Conservation (phyloP, 805 yeast genomes). For the Zygoascus ofunaensis region DNA sequence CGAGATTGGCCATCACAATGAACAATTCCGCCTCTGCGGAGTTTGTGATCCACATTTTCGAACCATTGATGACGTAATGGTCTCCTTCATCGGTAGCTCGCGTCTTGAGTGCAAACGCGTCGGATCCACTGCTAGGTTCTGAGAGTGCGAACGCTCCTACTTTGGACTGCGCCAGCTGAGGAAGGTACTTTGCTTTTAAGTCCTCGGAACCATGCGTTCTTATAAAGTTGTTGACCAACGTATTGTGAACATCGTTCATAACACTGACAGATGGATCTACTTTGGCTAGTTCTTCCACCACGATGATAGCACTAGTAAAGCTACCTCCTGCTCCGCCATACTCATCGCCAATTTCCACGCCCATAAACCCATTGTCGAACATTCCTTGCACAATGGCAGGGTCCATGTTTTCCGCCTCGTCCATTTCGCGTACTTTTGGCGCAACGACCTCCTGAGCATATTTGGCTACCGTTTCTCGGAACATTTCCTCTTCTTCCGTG, state of each 20-base stretch:
- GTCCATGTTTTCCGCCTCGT: conserved; percentile 31
- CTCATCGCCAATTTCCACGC: conserved; percentile 39
- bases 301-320: conserved; percentile 37
- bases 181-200: conserved; percentile 33
- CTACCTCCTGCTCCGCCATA: conserved; percentile 38
- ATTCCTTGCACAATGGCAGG: conserved; percentile 24
- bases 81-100: conserved; percentile 31
- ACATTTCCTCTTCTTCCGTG: conserved; percentile 36
- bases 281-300: conserved; percentile 37
- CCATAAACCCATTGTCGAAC: conserved; percentile 37
- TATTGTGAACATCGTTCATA: conserved; percentile 38
- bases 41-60: conserved; percentile 41
- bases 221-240: conserved; percentile 35
- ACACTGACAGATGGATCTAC: conserved; percentile 36
- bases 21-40: conserved; percentile 36
- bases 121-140: conserved; percentile 36
- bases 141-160: conserved; percentile 35
- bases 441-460: conserved; percentile 33
- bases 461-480: conserved; percentile 32
- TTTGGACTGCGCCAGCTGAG: conserved; percentile 28
- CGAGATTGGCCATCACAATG: conserved; percentile 34
- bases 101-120: conserved; percentile 36
- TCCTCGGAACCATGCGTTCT: conserved; percentile 32
- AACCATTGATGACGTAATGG: conserved; percentile 32
- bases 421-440: conserved; percentile 34